phyloP scores from a whole-genome alignment of 1,284 basidiomycete genomes.

The Cutaneotrichosporon sp. region DNA sequence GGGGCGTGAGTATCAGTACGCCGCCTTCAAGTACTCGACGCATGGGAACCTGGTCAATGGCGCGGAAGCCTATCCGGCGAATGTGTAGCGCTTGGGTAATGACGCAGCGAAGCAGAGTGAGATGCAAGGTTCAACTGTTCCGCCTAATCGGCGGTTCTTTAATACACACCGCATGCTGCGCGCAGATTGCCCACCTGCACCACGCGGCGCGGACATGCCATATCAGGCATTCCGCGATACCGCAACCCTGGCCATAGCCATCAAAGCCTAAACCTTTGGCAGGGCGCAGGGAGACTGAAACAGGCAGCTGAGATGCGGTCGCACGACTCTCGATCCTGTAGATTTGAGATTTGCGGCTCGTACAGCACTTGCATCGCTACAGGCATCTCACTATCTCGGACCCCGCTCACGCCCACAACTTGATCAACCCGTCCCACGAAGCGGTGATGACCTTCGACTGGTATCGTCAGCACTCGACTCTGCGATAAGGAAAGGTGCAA shows the following conservation, averaged over 20 bases:
- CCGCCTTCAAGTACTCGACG: neutral
- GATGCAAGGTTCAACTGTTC: neutral
- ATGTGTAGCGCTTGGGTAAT: too few relatives aligned
- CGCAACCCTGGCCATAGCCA: neutral
- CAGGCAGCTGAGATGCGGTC: neutral
- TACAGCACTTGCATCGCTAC: neutral
- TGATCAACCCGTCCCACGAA: slow-evolving; percentile 96
- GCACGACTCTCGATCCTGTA: neutral
- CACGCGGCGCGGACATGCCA: neutral
- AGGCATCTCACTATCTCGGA: neutral
- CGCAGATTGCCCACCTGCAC: neutral
- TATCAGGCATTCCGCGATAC: neutral
- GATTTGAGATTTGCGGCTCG: neutral
- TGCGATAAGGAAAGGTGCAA: slow-evolving; percentile 35
- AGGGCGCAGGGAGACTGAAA: too few relatives aligned
- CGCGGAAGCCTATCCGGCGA: too few relatives aligned
- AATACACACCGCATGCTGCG: neutral
- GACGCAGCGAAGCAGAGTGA: neutral
- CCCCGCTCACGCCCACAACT: slow-evolving; percentile 70
- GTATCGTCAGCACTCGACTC: slow-evolving; percentile 14
- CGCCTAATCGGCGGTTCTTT: neutral
- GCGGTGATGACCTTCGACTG: slow-evolving; percentile 94
- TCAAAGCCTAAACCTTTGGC: neutral
- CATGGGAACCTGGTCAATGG: too few relatives aligned
- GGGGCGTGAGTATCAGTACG: neutral